Conservation (phyloP, 352 stramenopile genomes). For the Phytophthora melonis region DNA sequence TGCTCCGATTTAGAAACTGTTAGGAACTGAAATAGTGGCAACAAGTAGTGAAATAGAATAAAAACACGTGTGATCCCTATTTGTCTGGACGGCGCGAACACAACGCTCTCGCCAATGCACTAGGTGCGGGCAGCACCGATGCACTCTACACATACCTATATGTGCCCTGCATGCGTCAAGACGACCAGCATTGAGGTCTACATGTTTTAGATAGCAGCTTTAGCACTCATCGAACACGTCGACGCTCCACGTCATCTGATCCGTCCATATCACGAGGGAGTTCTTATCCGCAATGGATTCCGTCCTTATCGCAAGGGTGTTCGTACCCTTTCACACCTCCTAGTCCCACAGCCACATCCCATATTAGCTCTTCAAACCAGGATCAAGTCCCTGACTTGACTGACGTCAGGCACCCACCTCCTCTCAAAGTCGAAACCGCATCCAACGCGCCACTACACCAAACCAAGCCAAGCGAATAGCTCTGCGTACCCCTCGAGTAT, state of each 20-base stretch:
- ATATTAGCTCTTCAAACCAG: neutral
- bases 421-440: constrained; percentile 43
- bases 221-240: too few relatives aligned
- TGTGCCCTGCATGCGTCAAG: too few relatives aligned
- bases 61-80: too few relatives aligned
- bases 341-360: neutral
- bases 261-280: neutral
- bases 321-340: neutral
- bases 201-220: too few relatives aligned
- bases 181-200: too few relatives aligned
- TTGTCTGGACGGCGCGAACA: neutral
- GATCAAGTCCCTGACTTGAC: neutral
- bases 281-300: neutral
- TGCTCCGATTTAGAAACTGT: neutral
- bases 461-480: too few relatives aligned
- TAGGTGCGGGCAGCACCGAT: neutral
- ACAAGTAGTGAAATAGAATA: neutral
- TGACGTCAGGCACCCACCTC: neutral
- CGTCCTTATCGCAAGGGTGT: neutral
- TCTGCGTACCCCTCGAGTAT: constrained; percentile 19
- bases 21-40: neutral
- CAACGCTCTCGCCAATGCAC: too few relatives aligned
- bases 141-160: too few relatives aligned
- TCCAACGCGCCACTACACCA: constrained; percentile 20
- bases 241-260: constrained; percentile 12